Conservation (phyloP, 1,139 yeast species). For the Kurtzmaniella quercitrusa region DNA sequence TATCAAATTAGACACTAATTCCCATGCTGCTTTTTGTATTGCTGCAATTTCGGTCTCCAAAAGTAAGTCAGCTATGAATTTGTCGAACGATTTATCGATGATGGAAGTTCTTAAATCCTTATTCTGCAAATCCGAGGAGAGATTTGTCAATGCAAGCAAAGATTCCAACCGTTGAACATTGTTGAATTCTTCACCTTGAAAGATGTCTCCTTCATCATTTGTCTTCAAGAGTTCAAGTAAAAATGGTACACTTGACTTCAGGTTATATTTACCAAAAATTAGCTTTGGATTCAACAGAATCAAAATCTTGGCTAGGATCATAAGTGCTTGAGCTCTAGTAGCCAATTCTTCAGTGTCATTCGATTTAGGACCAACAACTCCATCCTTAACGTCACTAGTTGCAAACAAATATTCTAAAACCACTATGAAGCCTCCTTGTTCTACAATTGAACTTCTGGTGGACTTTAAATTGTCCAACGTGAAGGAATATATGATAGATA, state of each 20-base stretch:
- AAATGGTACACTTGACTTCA: constrained; percentile 42
- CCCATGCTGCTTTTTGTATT: constrained; percentile 45
- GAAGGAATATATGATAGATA: constrained; percentile 22
- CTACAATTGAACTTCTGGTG: constrained; percentile 34
- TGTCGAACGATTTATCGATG: constrained; percentile 29
- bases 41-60: constrained; percentile 31
- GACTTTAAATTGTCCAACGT: constrained; percentile 21
- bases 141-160: constrained; percentile 46
- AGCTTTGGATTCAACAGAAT: constrained; percentile 37
- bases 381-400: constrained; percentile 20
- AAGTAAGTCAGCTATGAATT: constrained; percentile 32
- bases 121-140: constrained; percentile 28
- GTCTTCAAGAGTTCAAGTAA: constrained; percentile 44
- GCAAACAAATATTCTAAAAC: constrained; percentile 34
- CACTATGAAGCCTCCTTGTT: constrained; percentile 43
- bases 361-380: constrained; percentile 19
- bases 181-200: constrained; percentile 24
- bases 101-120: constrained; percentile 27
- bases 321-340: constrained; percentile 22
- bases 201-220: constrained; percentile 14
- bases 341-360: constrained; percentile 14
- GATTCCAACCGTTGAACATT: constrained; percentile 39
- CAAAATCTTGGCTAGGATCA: constrained; percentile 41
- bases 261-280: constrained; percentile 39
- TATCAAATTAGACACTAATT: constrained; percentile 44